Base-by-base conservation (phyloP, 2,329 filamentous ascomycete species). In the Zymoseptoria tritici region DNA sequence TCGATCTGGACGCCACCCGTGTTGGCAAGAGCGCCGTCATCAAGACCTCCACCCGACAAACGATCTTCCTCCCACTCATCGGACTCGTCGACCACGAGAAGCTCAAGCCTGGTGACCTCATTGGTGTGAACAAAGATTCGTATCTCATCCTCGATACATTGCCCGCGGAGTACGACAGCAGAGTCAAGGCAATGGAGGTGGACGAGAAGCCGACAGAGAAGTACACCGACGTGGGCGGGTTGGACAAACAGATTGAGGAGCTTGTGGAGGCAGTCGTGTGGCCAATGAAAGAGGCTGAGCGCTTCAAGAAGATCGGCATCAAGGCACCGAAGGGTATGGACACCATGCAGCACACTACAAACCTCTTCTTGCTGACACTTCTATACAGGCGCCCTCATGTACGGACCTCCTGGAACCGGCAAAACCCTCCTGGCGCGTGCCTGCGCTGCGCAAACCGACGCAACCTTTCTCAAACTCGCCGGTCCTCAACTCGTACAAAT, bases 131-230 rank as follows among this genome's bases (percentile, higher is more conserved):
- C 77, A 99, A 99, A 80, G 95, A 99, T 72, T 97, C 93, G 60
- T 99, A 99, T 75, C 86, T 99, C 42, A 90, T 99, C 66, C 83
- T 99, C 60, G 95, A 99, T 74, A 99, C 94, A 22, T 82, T 99
- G 66, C 94, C 94, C 1, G 94, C 94, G 53, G 95, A 99, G 76
- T 99, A 99, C 73, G 94, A 99, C 74, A 97, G 93, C 78, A 86
- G 94, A 76, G 94, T 99, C 67, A 99, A 99, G 81, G 95, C 95
- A 42, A 99, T 99, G 94, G 95, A 99, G 80, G 94, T 99, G 7
- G 94, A 99, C 71, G 95, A 99, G 83, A 99, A 99, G 82, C 95
- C 94, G 9, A 97, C 92, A 49, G 94, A 99, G 78, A 96, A 97
- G 79, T 99, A 99, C 79, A 94, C 88, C 57, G 94, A 99, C 79